Evolutionary conservation across 768 basidiomycete species (phyloP).

Genomic region (Neoboletus subvelutipes): DNA sequence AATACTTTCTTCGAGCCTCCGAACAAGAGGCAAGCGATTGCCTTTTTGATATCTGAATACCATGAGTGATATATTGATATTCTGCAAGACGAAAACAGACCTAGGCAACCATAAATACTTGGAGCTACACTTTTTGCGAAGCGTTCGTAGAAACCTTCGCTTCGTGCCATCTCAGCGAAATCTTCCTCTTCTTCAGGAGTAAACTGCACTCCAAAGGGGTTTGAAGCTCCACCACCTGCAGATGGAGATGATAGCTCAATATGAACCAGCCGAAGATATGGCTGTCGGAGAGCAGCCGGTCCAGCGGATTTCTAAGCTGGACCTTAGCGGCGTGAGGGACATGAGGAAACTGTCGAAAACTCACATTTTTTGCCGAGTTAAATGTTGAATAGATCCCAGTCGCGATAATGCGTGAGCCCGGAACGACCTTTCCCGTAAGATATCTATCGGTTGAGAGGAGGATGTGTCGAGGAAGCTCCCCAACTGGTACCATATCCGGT

Average conservation of each 20-base stretch:
- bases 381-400: conserved; percentile 98
- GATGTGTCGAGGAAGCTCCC: conserved; percentile 96
- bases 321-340: not conserved
- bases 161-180: conserved; percentile 86
- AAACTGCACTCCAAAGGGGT: conserved; percentile 87
- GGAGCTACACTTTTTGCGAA: conserved; percentile 95
- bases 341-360: conserved; percentile 20
- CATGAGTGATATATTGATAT: conserved; percentile 6
- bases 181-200: conserved; percentile 97
- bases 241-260: conserved; percentile 86
- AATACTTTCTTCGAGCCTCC: conserved; percentile 97
- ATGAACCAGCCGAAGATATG: conserved; percentile 92
- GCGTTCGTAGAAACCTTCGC: conserved; percentile 87
- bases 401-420: conserved; percentile 91
- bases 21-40: conserved; percentile 92
- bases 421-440: conserved; percentile 89
- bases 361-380: conserved; percentile 80
- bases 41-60: conserved; percentile 92
- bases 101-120: conserved; percentile 93
- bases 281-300: conserved; percentile 87
- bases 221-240: conserved; percentile 66
- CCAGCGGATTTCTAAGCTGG: conserved; percentile 65
- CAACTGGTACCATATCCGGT: conserved; percentile 99
- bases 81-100: conserved; percentile 40
- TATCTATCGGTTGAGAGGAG: conserved; percentile 88